Conservation (phyloP, 768 basidiomycete species). For the Lactifluus echinatus region DNA sequence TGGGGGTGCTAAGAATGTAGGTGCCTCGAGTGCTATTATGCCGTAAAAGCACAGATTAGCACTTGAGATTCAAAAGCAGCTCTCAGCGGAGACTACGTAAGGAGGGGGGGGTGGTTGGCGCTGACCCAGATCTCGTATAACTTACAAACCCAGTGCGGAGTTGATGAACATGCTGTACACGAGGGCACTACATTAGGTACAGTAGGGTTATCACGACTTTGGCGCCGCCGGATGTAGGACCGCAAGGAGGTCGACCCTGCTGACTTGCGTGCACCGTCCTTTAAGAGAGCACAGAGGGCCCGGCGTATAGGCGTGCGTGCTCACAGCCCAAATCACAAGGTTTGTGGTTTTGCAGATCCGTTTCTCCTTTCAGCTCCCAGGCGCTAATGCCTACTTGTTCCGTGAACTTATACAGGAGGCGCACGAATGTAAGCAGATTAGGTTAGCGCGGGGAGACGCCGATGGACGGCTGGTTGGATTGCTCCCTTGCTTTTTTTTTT, state of each 20-base stretch:
- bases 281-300: background rate
- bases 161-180: background rate
- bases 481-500: too few relatives aligned
- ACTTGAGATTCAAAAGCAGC: background rate
- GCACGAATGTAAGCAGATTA: background rate
- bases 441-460: background rate
- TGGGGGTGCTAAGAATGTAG: background rate
- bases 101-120: background rate
- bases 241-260: background rate
- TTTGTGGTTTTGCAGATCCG: background rate
- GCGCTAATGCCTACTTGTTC: background rate
- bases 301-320: background rate
- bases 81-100: background rate
- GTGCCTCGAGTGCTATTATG: constrained; percentile 3
- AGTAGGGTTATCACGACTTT: background rate
- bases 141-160: background rate
- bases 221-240: background rate
- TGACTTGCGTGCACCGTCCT: too few relatives aligned
- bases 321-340: background rate
- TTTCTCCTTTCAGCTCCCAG: background rate
- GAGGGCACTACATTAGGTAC: too few relatives aligned
- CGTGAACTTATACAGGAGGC: background rate
- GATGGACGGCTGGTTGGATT: background rate
- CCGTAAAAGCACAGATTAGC: constrained; percentile 5
- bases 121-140: background rate